These are phyloP conservation scores for Massospora cicadina DNA, from an alignment of 371 early-diverging fungal genomes.

Conservation along the genomic window DNA sequence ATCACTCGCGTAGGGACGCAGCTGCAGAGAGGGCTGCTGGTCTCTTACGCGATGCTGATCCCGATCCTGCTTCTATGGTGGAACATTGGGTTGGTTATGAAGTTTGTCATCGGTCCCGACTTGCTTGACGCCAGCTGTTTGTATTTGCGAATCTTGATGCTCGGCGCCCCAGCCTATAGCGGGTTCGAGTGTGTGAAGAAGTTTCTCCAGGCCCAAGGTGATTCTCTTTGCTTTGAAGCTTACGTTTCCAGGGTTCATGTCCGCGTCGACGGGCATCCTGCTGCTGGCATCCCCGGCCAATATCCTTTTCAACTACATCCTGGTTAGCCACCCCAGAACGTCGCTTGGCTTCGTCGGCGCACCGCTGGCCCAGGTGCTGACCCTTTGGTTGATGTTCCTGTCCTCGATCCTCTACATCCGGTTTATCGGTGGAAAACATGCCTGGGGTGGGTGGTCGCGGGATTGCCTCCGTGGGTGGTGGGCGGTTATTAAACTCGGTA, in stretches of 20 bases:
- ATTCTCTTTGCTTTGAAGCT: constrained; percentile 1
- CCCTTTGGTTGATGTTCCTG: constrained; percentile 50
- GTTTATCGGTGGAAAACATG: constrained; percentile 41
- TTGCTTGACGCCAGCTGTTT: constrained; percentile 27
- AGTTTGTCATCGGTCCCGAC: constrained; percentile 28
- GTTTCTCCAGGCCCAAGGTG: constrained; percentile 55
- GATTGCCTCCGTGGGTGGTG: constrained; percentile 41
- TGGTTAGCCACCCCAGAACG: constrained; percentile 49
- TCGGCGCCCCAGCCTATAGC: constrained; percentile 58
- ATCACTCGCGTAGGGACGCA: constrained; percentile 54
- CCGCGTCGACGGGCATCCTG: constrained; percentile 52
- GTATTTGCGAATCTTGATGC: constrained; percentile 44
- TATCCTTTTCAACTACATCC: constrained; percentile 41
- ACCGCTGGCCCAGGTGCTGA: constrained; percentile 54
- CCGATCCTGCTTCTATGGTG: constrained; percentile 64
- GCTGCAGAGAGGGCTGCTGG: constrained; percentile 58
- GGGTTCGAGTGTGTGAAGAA: constrained; percentile 61
- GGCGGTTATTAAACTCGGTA: constrained; percentile 46
- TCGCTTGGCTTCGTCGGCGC: constrained; percentile 67
- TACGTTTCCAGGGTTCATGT: constrained; percentile 38
- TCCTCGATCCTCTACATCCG: constrained; percentile 39
- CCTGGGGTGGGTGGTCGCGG: constrained; percentile 76
- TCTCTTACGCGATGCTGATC: constrained; percentile 38
- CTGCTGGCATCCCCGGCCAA: constrained; percentile 54
- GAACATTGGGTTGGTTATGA: constrained; percentile 32